Evolutionary conservation across 78 protist species (phyloP), one percentile per base, ranked within the genome.

Genomic region (Dictyostelium discoideum): DNA sequence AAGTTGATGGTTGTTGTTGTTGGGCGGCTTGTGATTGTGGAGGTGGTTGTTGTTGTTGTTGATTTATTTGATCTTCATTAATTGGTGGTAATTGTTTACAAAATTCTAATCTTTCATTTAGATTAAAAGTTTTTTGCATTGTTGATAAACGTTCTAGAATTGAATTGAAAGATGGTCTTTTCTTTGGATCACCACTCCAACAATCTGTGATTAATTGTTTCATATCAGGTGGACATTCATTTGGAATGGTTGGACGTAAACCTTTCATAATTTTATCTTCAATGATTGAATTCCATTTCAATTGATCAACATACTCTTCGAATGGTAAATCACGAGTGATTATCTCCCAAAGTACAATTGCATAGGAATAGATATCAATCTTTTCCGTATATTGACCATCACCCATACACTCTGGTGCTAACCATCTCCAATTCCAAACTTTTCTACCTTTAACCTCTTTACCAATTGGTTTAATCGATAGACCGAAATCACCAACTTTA

Each of bases 401-500:
- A 8, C 57, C 57, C 67, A 85, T 85, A 40, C 86, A 76, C 48
- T 93, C 96, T 39, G 96, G 96, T 54, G 96, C 96, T 46, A 87
- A 65, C 96, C 96, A 93, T 32, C 95, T 26, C 95, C 87, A 90
- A 42, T 90, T 90, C 88, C 87, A 90, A 8, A 90, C 95, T 37
- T 80, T 90, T 80, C 95, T 80, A 73, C 95, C 95, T 54, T 90
- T 90, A 0, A 90, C 84, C 14, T 90, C 95, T 32, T 90, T 90
- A 50, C 86, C 95, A 18, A 90, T 22, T 2, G 87, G 87, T 77
- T 86, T 48, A 86, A 93, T 73, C 0, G 93, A 82, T 22, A 93
- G 32, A 39, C 96, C 96, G 63, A 93, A 93, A 80, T 93, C 96
- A n/a, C 88, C 81, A 32, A 93, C 96, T 80, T 93, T 93, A 1